Percentiles rank a stretch among this genome's conserved stretches.
Evolutionary conservation across 2,329 filamentous ascomycete species (phyloP).

Genomic region (Penicillium sp.): DNA sequence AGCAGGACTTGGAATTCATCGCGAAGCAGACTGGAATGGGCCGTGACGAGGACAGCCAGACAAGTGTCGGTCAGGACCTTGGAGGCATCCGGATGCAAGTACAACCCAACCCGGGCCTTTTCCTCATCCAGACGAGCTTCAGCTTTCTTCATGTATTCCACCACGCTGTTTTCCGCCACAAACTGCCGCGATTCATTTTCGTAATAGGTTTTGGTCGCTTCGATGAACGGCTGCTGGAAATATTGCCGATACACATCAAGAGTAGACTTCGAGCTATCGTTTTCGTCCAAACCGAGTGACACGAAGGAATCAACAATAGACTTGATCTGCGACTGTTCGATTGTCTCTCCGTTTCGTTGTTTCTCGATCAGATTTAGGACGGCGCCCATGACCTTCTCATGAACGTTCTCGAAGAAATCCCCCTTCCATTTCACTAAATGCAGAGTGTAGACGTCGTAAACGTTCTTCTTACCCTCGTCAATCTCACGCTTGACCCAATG

Average conservation of each 20-base stretch:
- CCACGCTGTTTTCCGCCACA: conserved; percentile 91
- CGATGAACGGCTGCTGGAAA: conserved; percentile 90
- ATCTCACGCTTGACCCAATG: conserved; percentile 99
- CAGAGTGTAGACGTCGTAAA: conserved; percentile 96
- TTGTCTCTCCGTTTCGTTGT: conserved; percentile 94
- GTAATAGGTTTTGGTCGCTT: conserved; percentile 81
- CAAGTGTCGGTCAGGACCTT: conserved; percentile 79
- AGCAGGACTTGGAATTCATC: conserved; percentile 95
- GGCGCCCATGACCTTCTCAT: conserved; percentile 86
- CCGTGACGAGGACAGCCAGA: conserved; percentile 82
- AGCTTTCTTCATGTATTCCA: conserved; percentile 99
- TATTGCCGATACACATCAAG: conserved; percentile 89
- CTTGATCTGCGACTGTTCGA: conserved; percentile 95
- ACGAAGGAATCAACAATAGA: conserved; percentile 95
- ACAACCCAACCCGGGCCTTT: conserved; percentile 87
- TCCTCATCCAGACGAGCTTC: conserved; percentile 85
- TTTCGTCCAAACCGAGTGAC: conserved; percentile 87
- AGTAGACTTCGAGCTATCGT: conserved; percentile 87
- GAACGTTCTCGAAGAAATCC: conserved; percentile 80
- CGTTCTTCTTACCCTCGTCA: conserved; percentile 96
- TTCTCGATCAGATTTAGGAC: conserved; percentile 95
- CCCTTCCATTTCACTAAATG: conserved; percentile 94
- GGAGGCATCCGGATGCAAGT: conserved; percentile 86
- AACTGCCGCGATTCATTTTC: conserved; percentile 89
- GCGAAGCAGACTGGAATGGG: conserved; percentile 77